Evolutionary conservation across 441 rosid genomes (phyloP), one percentile per base, ranked within the genome.

Genomic region (Corymbia citriodora): DNA sequence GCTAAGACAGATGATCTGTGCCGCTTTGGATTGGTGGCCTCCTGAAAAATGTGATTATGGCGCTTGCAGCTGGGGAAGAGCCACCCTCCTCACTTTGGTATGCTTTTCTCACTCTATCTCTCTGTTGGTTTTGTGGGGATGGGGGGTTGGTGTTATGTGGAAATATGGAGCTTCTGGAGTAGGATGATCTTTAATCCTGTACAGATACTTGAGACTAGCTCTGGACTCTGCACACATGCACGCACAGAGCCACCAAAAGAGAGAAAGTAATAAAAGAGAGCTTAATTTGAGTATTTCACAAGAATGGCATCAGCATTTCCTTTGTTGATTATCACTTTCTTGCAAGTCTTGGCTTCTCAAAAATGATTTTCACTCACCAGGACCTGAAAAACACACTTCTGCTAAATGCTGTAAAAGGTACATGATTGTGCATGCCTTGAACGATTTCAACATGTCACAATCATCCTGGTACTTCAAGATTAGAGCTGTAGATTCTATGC

Each of bases 1-100:
- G 96, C 92, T 48, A 89, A 18, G 88, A 94, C 95, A 5, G 95
- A 95, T 52, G 53, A 90, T 94, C 29, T 95, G 96, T 74, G 96
- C 95, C 61, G 94, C 96, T 89, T 92, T 90, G 53, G 91, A 90
- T 63, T 90, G 87, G 55, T 74, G 91, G 29, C 91, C 91, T 61
- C 59, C 88, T 50, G 90, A 90, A 9, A 55, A 79, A 25, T 90
- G 91, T 36, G 89, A 81, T 88, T 87, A 90, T 55, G 91, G 91
- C 6, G 33, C 87, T 65, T 90, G 91, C 2, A 79, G 85, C 88
- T 90, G 88, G 88, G 91, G 91, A 79, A 82, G 85, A 45, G 90
- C 90, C 33, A 79, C 90, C 50, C 70, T 88, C 53, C 88, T 82
- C 15, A 88, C 72, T 88, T 87, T 88, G 90, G 91, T 88, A 81